Evolutionary conservation across 768 basidiomycete species (phyloP).

Genomic region (Phylloporus arenicola): DNA sequence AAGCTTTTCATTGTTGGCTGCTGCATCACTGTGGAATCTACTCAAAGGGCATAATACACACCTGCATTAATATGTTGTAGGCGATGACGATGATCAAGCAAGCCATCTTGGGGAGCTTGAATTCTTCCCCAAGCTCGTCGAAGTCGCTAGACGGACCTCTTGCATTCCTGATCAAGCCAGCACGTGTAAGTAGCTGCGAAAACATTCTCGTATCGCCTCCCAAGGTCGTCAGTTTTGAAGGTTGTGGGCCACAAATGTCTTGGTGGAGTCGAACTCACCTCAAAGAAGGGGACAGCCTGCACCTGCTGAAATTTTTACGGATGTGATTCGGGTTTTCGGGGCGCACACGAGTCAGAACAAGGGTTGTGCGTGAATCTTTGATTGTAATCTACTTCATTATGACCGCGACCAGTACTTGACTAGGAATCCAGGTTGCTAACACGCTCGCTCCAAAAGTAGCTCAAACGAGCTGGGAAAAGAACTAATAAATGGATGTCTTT

Average conservation of each 20-base stretch:
- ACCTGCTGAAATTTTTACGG: not conserved
- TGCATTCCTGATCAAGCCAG: not conserved
- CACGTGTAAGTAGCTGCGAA: not conserved
- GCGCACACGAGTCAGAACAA: not conserved
- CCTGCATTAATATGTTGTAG: slow-evolving; percentile 44
- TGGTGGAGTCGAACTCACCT: not conserved
- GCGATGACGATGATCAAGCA: slow-evolving; percentile 43
- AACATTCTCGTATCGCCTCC: not conserved
- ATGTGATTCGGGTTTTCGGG: not conserved
- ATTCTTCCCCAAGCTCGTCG: slow-evolving; percentile 28
- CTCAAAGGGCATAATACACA: slow-evolving; percentile 13
- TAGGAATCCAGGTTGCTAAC: no score
- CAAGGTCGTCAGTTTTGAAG: not conserved
- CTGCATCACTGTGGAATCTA: not conserved
- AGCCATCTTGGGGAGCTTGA: slow-evolving; percentile 43
- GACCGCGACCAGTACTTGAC: no score
- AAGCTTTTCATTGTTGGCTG: slow-evolving; percentile 33
- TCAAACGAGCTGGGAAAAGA: no score
- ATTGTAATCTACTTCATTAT: no score
- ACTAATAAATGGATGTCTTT: no score
- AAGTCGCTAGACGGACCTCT: slow-evolving; percentile 8
- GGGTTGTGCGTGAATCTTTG: not conserved
- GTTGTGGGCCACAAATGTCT: not conserved
- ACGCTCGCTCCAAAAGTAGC: no score
- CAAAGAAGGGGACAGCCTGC: not conserved